A percentile compares a stretch with the other conserved stretches of the same genome.
Conservation (phyloP, 257 asterid species). For the Penstemon barbatus region DNA sequence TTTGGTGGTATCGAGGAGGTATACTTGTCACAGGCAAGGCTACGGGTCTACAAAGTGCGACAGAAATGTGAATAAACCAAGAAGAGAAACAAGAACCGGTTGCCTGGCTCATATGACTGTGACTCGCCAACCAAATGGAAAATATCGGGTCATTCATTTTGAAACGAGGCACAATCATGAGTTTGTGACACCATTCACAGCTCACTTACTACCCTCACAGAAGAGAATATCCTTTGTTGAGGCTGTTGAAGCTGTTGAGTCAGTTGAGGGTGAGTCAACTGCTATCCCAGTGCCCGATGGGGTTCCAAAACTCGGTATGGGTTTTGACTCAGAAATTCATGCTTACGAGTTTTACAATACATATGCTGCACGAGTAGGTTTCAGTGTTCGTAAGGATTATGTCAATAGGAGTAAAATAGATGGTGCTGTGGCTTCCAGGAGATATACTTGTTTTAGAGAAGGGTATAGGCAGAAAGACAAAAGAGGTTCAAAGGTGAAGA, state of each 20-base stretch:
- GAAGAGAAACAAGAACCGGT: constrained; percentile 59
- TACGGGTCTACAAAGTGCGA: constrained; percentile 47
- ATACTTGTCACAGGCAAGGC: constrained; percentile 69
- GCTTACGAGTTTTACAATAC: constrained; percentile 63
- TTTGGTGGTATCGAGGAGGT: constrained; percentile 59
- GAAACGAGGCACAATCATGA: constrained; percentile 61
- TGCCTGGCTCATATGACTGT: constrained; percentile 66
- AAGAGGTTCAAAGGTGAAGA: constrained; percentile 50
- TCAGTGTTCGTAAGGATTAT: constrained; percentile 58
- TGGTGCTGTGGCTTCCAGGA: constrained; percentile 56
- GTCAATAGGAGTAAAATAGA: constrained; percentile 57
- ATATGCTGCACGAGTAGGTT: constrained; percentile 55
- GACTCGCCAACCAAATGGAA: constrained; percentile 57
- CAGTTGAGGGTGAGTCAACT: constrained; percentile 38
- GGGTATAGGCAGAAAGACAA: constrained; percentile 56
- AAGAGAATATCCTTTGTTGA: constrained; percentile 64
- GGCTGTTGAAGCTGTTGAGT: constrained; percentile 59
- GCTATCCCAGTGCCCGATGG: constrained; percentile 41
- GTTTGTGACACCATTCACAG: constrained; percentile 54
- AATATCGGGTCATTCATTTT: constrained; percentile 54
- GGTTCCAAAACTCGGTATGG: constrained; percentile 66
- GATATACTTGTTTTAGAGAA: constrained; percentile 63
- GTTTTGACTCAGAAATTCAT: constrained; percentile 54
- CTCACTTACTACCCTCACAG: constrained; percentile 67
- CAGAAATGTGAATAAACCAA: constrained; percentile 36